Evolutionary conservation across 176 grass and related monocot species (phyloP), one percentile per base, ranked within the genome.

Genomic region (Miscanthus lutarioriparius): DNA sequence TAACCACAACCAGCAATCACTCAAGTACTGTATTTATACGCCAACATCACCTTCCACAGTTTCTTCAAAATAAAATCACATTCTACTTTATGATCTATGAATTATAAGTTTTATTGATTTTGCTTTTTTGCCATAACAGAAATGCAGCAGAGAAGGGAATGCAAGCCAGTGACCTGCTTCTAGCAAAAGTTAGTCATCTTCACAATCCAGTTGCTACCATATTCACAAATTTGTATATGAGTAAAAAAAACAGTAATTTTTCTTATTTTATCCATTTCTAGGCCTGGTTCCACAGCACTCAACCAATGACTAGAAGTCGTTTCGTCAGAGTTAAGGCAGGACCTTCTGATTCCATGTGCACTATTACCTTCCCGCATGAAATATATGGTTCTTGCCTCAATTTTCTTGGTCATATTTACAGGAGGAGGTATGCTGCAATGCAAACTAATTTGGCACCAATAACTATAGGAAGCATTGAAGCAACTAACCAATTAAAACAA

Each of bases 301-400:
- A 91, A 86, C 92, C 92, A 86, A 94, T 94, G 92, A 92, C 92
- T 44, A 87, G 92, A 90, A 90, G 92, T 73, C 79, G 89, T 23
- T 23, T 94, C 92, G 41, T 94, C 92, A 80, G 89, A 94, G 87
- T 33, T 94, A 66, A 87, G 92, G 92, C 73, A 94, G 35, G 85
- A 67, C n/a, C 82, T 82, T 56, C 36, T 27, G 30, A 66, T 85
- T 56, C 10, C 30, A n/a, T 73, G 40, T 64, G 22, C 44, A 22
- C 23, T 74, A 70, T 44, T 83, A 67, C 59, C 22, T 75, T 75
- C 12, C 30, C 48, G 51, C 1, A 74, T 76, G 44, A 48, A 25
- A 51, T 67, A 10, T 38, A 19, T 70, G 32, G 30, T 77, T 67
- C 30, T 27, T 77, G 43, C 26, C 72, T 76, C 54, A 82, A 78